Conservation (phyloP, 306 rosid species). For the Vigna unguiculata region DNA sequence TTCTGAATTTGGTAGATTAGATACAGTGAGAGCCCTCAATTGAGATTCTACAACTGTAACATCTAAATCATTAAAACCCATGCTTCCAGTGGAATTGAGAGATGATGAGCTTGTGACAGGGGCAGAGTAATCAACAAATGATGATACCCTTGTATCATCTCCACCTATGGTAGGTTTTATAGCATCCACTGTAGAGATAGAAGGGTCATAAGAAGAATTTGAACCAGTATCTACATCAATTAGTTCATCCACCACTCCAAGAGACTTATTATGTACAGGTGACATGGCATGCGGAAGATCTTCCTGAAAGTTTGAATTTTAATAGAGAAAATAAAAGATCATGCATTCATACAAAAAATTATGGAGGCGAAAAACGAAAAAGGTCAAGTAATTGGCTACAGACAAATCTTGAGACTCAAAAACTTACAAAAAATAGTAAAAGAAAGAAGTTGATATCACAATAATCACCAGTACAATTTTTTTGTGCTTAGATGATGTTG, state of each 20-base stretch:
- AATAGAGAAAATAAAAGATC: constrained; percentile 3
- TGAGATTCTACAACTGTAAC: constrained; percentile 54
- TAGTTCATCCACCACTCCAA: constrained; percentile 47
- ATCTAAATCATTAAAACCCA: constrained; percentile 52
- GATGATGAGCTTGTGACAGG: constrained; percentile 49
- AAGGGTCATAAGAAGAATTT: constrained; percentile 50
- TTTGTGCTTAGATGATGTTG: constrained; percentile 44
- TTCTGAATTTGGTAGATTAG: constrained; percentile 52
- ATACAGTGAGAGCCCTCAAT: constrained; percentile 56
- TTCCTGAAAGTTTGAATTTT: constrained; percentile 58
- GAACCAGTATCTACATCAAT: constrained; percentile 49
- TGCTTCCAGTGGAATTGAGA: constrained; percentile 49
- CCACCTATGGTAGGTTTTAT: constrained; percentile 41
- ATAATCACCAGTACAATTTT: constrained; percentile 49
- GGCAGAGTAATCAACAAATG: constrained; percentile 42
- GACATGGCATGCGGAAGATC: constrained; percentile 51
- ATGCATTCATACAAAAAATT: constrained; percentile 32
- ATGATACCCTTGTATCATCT: constrained; percentile 50
- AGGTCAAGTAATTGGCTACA: constrained; percentile 8
- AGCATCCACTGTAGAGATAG: constrained; percentile 36
- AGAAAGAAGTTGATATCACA: constrained; percentile 12
- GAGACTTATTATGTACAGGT: constrained; percentile 54
- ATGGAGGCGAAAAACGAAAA: neutral
- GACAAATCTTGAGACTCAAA: constrained; percentile 11
- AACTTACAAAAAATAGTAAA: constrained; percentile 33